Evolutionary conservation across 1,284 basidiomycete genomes (phyloP).

Genomic region (Ustilago cynodontis): DNA sequence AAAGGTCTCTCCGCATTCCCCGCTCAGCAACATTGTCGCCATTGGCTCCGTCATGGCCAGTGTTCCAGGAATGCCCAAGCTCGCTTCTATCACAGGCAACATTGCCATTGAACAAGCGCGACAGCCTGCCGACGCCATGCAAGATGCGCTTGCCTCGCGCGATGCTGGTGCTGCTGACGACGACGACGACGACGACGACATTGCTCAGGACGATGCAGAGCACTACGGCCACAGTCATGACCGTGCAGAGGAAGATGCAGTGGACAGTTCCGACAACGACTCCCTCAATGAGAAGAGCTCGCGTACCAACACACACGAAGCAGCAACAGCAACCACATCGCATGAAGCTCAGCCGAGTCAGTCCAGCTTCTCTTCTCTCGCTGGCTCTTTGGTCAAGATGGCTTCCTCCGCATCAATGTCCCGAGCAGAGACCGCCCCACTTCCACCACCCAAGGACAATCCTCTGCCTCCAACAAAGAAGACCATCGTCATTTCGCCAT

Average conservation of each 20-base stretch:
- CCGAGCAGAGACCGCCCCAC: constrained; percentile 36
- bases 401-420: constrained; percentile 32
- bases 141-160: constrained; percentile 34
- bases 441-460: constrained; percentile 40
- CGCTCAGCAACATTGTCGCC: constrained; percentile 82
- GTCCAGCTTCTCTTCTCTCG: constrained; percentile 25
- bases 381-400: constrained; percentile 35
- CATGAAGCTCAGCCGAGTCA: constrained; percentile 3
- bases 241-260: constrained; percentile 35
- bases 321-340: constrained; percentile 5
- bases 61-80: constrained; percentile 80
- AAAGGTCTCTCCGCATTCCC: constrained; percentile 57
- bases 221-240: constrained; percentile 25
- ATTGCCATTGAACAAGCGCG: constrained; percentile 89
- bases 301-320: background rate
- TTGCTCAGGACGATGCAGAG: constrained; percentile 8
- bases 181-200: constrained; percentile 71
- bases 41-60: constrained; percentile 85
- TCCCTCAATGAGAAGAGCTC: constrained; percentile 27
- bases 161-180: constrained; percentile 71
- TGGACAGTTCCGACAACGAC: constrained; percentile 44
- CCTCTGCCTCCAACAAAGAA: constrained; percentile 8
- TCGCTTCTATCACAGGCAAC: constrained; percentile 81
- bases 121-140: constrained; percentile 69
- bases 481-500: background rate